Evolutionary conservation across 78 protist genomes (phyloP).

Genomic region (Isochrysis galbana): DNA sequence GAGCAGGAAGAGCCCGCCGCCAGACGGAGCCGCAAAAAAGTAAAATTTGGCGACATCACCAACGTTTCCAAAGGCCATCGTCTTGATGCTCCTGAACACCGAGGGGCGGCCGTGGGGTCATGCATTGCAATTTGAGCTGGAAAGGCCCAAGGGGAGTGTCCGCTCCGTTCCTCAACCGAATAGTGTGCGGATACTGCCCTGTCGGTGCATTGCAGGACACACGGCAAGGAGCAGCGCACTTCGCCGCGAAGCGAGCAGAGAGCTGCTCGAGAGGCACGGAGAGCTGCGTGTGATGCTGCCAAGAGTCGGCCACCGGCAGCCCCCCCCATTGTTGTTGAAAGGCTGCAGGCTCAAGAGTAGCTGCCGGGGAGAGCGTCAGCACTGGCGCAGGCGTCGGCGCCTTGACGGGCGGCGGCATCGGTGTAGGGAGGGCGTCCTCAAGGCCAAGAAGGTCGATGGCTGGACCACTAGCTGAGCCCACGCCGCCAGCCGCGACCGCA

Average conservation of each 20-base stretch:
- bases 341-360: neutral
- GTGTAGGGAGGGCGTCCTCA: neutral
- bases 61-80: conserved; percentile 29
- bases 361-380: neutral
- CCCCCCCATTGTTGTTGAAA: neutral
- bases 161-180: no score
- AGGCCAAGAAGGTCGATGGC: neutral
- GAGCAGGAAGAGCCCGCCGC: neutral
- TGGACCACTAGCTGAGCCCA: no score
- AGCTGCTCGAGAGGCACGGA: neutral
- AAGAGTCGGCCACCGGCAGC: neutral
- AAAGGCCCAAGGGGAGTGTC: no score
- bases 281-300: neutral
- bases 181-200: no score
- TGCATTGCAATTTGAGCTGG: no score
- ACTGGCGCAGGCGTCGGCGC: neutral
- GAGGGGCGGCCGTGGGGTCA: no score
- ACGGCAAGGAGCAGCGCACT: no score
- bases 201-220: no score
- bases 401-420: neutral
- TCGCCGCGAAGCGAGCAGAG: neutral
- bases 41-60: conserved; percentile 7
- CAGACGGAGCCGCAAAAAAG: neutral
- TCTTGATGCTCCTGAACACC: no score
- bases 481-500: no score